Evolutionary conservation across 2,329 filamentous ascomycete genomes (phyloP), one percentile per base, ranked within the genome.

Genomic region (Chaetomium olivaceum): DNA sequence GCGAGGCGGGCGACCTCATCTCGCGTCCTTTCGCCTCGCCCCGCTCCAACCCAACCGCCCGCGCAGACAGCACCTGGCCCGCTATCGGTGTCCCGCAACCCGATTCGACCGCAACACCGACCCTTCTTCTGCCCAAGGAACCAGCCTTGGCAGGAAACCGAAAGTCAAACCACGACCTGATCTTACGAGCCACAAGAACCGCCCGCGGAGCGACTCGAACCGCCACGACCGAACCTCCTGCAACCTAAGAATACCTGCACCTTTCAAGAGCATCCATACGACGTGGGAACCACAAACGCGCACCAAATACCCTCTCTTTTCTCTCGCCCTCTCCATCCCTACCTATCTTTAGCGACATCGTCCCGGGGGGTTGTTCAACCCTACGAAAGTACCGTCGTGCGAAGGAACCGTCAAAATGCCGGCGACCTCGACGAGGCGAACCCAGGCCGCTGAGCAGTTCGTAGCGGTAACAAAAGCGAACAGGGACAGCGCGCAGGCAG

Each of bases 401-500:
- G 27, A 3, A 8, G n/a, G 9, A 11, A 48, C 54, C 52, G 58
- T 46, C 66, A 69, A 46, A 51, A 74, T 75, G 74, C 71, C 74
- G 29, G 66, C 73, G 54, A 70, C 70, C 12, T 69, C 70, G 14
- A 70, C 81, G 78, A 75, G 72, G 75, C 50, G 65, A 80, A 70
- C 73, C 79, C 66, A 69, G 73, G 51, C 46, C 9, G 61, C 11
- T n/a, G 43, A 59, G 58, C 76, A 82, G 72, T 83, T 84, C 68
- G 72, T 79, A 58, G 68, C 74, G 58, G 71, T 80, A 56, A 83
- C 82, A 12, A 80, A 81, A 39, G 76, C 78, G 19, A 74, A 75
- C 19, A 81, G 82, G 61, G 78, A 80, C 66, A 76, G 74, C 39
- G 81, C 82, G 43, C 74, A 76, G 64, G 77, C 78, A 74, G 82